Conservation (phyloP, 345 rosid genomes). For the Carallia pectinifolia region DNA sequence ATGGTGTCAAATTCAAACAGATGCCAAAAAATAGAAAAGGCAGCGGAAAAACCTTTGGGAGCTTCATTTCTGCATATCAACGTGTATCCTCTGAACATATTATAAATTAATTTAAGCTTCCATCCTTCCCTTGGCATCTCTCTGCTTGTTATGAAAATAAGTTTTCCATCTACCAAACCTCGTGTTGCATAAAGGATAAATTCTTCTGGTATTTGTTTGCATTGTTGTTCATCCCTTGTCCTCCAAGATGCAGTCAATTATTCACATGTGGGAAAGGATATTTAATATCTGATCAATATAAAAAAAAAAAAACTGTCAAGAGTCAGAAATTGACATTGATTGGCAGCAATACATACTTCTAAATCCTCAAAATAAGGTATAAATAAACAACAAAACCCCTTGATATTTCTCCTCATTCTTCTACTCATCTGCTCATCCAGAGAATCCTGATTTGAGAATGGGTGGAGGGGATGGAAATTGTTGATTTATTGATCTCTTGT, state of each 20-base stretch:
- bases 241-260: conserved; percentile 46
- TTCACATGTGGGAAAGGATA: conserved; percentile 14
- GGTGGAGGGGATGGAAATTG: conserved; percentile 31
- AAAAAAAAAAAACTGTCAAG: background rate
- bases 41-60: conserved; percentile 66
- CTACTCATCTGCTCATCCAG: conserved; percentile 55
- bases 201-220: conserved; percentile 90
- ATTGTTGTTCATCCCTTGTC: conserved; percentile 80
- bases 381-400: conserved; percentile 41
- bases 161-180: conserved; percentile 94
- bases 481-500: conserved; percentile 34
- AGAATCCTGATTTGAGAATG: conserved; percentile 24
- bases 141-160: conserved; percentile 94
- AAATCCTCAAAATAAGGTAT: conserved; percentile 1
- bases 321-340: background rate
- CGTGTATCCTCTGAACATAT: conserved; percentile 96
- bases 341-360: background rate
- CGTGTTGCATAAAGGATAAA: conserved; percentile 96
- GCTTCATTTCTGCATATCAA: conserved; percentile 93
- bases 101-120: conserved; percentile 81
- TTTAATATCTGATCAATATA: background rate
- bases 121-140: conserved; percentile 85
- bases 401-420: conserved; percentile 38
- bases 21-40: background rate
- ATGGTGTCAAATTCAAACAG: background rate